phyloP scores from a whole-genome alignment of 495 filamentous ascomycete genomes.

The Cryomyces minteri region DNA sequence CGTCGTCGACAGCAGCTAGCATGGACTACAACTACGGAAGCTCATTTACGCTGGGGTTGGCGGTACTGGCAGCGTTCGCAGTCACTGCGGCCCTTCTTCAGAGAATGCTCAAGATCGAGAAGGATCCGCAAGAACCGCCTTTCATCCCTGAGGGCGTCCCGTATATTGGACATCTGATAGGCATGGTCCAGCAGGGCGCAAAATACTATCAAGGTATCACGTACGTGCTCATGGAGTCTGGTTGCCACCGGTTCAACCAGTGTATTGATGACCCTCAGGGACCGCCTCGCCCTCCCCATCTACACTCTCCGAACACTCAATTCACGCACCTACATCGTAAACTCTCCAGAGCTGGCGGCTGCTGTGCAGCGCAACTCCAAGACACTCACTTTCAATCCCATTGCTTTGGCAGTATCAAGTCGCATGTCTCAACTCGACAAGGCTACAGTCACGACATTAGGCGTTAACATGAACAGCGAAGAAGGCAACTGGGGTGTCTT shows the following conservation, averaged over 20 bases:
- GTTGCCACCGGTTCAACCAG: too few relatives aligned
- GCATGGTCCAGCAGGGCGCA: slow-evolving; percentile 21
- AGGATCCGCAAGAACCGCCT: slow-evolving; percentile 28
- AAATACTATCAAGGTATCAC: slow-evolving; percentile 13
- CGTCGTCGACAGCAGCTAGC: too few relatives aligned
- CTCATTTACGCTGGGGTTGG: too few relatives aligned
- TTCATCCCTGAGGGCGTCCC: slow-evolving; percentile 21
- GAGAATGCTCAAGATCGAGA: not conserved
- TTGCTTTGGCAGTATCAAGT: slow-evolving; percentile 8
- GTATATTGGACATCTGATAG: slow-evolving; percentile 27
- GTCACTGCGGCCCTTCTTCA: not conserved
- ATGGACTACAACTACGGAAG: too few relatives aligned
- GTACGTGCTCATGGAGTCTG: too few relatives aligned
- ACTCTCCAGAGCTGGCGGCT: slow-evolving; percentile 21
- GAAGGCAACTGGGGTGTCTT: slow-evolving; percentile 5
- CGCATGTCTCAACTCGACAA: slow-evolving; percentile 10
- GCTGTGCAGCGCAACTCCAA: slow-evolving; percentile 25
- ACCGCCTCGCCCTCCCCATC: slow-evolving; percentile 15
- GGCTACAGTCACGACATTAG: not conserved
- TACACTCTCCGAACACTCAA: slow-evolving; percentile 26
- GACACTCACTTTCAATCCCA: slow-evolving; percentile 22
- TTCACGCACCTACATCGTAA: slow-evolving; percentile 27
- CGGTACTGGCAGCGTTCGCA: not conserved
- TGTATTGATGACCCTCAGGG: not conserved
- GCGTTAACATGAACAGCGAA: slow-evolving; percentile 2